Base-by-base conservation (phyloP, 257 asterid species). In the Paraleonurus japonicus region DNA sequence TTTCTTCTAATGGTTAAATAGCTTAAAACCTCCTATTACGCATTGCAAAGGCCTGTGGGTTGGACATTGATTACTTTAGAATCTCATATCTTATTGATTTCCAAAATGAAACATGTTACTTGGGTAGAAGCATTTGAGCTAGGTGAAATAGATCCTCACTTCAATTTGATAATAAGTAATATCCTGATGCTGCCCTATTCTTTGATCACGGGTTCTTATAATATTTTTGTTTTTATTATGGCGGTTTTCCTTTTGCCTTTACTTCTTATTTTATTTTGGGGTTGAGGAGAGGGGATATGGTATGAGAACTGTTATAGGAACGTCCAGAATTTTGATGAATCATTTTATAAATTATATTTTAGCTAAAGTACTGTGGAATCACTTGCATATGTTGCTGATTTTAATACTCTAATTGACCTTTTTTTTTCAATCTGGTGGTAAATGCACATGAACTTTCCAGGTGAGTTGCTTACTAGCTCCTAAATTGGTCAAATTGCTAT, bases 381-480 rank as follows among this genome's bases (percentile, higher is more conserved):
- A 15, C 54, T 27, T 61, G 33, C 47, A 19, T 51, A 5, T 12
- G 9, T 63, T 54, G 23, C 20, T 43, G 13, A 33, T 43, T 27
- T 48, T 17, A 17, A 67, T 51, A 32, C 10, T 48, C 60, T 33
- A 51, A 35, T 22, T 17, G 22, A 19, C 60, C n/a, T 67, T n/a
- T n/a, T 60, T 30, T 23, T 30, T 17, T 60, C 23, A 4, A n/a
- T 67, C 26, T 17, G 47, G 16, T 35, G 33, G 32, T 60, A 59
- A 61, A 67, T 60, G 70, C 64, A 32, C 50, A 19, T 19, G 63
- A 23, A 65, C 60, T 1, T 66, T 58, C 41, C 62, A 30, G 37
- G 37, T 35, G 35, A 7, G 26, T 61, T 22, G 60, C 26, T 48
- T 48, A n/a, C 9, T 24, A 67, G 61, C 23, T 72, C n/a, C 8